phyloP scores from a whole-genome alignment of 495 filamentous ascomycete species.

The Neurospora sublineolata region DNA sequence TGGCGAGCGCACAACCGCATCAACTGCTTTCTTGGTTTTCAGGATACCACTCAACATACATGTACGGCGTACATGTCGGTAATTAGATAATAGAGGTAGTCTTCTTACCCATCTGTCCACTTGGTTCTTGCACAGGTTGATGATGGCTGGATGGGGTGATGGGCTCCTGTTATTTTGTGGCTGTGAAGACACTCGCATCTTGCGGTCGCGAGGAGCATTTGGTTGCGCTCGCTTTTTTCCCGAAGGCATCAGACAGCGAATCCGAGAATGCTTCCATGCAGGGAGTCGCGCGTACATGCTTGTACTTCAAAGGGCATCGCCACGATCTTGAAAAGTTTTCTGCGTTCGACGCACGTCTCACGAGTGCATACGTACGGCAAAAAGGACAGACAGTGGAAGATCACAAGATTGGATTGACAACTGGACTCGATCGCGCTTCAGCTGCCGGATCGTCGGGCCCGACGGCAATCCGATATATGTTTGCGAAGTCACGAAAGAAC shows the following conservation, averaged over 20 bases:
- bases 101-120: neutral
- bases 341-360: neutral
- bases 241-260: neutral
- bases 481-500: neutral
- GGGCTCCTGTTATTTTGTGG: neutral
- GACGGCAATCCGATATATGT: neutral
- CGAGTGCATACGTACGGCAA: neutral
- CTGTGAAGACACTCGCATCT: neutral
- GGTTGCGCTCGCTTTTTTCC: neutral
- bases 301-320: neutral
- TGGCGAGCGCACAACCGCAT: neutral
- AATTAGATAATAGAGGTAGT: neutral
- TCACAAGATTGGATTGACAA: neutral
- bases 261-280: neutral
- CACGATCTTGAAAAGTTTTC: neutral
- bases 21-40: neutral
- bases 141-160: neutral
- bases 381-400: neutral
- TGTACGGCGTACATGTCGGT: neutral
- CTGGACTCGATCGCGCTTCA: neutral
- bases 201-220: neutral
- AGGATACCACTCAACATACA: neutral
- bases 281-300: neutral
- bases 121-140: neutral
- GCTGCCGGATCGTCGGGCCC: neutral